These are phyloP conservation scores for Erythrophleum fordii DNA, from an alignment of 306 rosid species.

Conservation along the genomic window DNA sequence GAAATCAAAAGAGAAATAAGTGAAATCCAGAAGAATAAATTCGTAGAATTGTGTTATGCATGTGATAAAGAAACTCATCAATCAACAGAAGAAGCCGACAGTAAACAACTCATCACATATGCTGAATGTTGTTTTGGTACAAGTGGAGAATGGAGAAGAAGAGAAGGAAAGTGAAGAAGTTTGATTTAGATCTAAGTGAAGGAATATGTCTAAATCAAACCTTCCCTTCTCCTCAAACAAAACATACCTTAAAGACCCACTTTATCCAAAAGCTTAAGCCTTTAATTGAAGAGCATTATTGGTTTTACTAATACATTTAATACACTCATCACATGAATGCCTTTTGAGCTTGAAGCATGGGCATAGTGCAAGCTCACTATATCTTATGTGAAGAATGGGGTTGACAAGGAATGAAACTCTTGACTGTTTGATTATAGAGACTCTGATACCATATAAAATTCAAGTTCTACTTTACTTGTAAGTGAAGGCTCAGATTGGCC, in stretches of 20 bases:
- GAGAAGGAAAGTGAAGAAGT: neutral
- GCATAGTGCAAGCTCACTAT: neutral
- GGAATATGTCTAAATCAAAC: neutral
- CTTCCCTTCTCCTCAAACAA: neutral
- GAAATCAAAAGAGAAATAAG: neutral
- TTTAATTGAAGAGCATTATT: neutral
- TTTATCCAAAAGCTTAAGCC: neutral
- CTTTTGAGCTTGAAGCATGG: neutral
- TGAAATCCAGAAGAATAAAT: neutral
- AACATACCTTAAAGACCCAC: neutral
- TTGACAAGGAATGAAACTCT: neutral
- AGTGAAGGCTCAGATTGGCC: neutral
- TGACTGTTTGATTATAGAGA: neutral
- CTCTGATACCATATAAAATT: neutral
- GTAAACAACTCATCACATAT: too few relatives aligned
- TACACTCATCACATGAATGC: neutral
- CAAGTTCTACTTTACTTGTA: neutral
- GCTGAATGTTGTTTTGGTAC: neutral
- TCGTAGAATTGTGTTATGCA: too few relatives aligned
- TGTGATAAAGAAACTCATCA: constrained; percentile 6
- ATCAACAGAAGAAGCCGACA: neutral
- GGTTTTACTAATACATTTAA: neutral
- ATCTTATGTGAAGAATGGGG: neutral
- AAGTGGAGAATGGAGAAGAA: neutral
- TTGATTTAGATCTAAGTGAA: neutral